phyloP scores from a whole-genome alignment of 83 land plant genomes.

The Diphasiastrum complanatum region DNA sequence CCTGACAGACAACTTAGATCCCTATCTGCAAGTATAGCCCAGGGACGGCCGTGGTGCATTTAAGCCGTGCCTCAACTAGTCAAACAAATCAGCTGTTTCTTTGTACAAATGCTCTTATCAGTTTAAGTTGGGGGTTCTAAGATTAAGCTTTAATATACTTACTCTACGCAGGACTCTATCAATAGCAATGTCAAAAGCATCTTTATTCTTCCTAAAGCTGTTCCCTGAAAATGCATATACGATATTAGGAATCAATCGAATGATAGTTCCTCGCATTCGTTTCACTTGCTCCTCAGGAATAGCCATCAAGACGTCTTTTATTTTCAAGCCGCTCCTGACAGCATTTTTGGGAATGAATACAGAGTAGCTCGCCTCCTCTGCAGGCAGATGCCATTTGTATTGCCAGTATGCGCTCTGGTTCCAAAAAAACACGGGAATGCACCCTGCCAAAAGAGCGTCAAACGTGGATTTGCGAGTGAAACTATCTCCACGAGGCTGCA shows the following conservation, averaged over 20 bases:
- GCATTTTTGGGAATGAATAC: slow-evolving; percentile 41
- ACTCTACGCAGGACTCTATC: slow-evolving; percentile 37
- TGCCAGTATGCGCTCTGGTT: slow-evolving; percentile 49
- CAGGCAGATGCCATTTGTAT: slow-evolving; percentile 65
- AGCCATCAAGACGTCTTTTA: slow-evolving; percentile 27
- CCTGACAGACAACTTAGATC: too few relatives aligned
- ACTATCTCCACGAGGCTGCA: slow-evolving; percentile 79
- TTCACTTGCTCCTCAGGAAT: slow-evolving; percentile 20
- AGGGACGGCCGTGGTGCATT: too few relatives aligned
- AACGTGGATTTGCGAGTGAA: slow-evolving; percentile 63
- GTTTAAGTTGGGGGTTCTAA: too few relatives aligned
- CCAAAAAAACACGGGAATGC: slow-evolving; percentile 68
- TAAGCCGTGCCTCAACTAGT: too few relatives aligned
- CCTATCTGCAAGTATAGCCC: too few relatives aligned
- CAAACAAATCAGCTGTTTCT: too few relatives aligned
- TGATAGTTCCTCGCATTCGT: slow-evolving; percentile 48
- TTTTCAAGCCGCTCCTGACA: slow-evolving; percentile 29
- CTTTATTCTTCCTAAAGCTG: slow-evolving; percentile 16
- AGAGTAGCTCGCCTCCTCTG: slow-evolving; percentile 41
- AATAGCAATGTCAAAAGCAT: slow-evolving; percentile 52
- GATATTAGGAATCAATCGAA: slow-evolving; percentile 40
- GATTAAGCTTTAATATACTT: too few relatives aligned
- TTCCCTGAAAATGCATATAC: slow-evolving; percentile 40
- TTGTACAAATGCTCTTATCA: too few relatives aligned
- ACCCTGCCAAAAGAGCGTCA: slow-evolving; percentile 67